These are phyloP conservation scores for Ramularia endophylla DNA, from an alignment of 2,329 filamentous ascomycete species.

Conservation along the genomic window DNA sequence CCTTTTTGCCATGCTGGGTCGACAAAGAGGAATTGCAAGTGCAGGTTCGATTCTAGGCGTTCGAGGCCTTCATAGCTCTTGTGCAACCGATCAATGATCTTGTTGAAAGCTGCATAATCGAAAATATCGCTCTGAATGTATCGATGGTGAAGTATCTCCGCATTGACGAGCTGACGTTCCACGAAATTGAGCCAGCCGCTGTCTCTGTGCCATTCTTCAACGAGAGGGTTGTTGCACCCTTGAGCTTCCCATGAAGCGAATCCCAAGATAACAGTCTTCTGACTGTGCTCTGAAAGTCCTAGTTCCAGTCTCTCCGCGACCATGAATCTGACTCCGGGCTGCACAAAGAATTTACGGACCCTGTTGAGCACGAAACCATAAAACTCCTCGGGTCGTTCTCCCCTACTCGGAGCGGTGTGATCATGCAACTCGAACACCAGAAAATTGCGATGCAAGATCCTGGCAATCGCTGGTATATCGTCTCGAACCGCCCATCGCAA, in stretches of 20 bases:
- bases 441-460: conserved; percentile 3
- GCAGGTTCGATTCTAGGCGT: conserved; percentile 9
- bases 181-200: conserved; percentile 3
- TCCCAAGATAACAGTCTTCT: conserved; percentile 11
- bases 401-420: conserved; percentile 11
- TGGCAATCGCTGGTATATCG: conserved; percentile 14
- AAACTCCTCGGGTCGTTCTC: conserved; percentile 12
- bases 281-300: conserved; percentile 3
- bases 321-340: conserved; percentile 14
- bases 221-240: conserved; percentile 11
- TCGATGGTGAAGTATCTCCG: conserved; percentile 13
- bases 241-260: conserved; percentile 17
- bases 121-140: conserved; percentile 15
- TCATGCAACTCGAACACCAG: conserved; percentile 15
- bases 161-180: conserved; percentile 8
- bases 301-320: conserved; percentile 11
- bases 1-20: conserved; percentile 15
- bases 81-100: conserved; percentile 9
- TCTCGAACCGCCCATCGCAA: conserved; percentile 16
- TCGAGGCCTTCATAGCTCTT: conserved; percentile 8
- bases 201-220: conserved; percentile 9
- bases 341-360: conserved; percentile 15
- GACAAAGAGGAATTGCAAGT: conserved; percentile 18
- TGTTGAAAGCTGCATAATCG: conserved; percentile 10
- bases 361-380: conserved; percentile 11